Evolutionary conservation across 2,329 filamentous ascomycete species (phyloP).

Genomic region (Neobulgaria alba): DNA sequence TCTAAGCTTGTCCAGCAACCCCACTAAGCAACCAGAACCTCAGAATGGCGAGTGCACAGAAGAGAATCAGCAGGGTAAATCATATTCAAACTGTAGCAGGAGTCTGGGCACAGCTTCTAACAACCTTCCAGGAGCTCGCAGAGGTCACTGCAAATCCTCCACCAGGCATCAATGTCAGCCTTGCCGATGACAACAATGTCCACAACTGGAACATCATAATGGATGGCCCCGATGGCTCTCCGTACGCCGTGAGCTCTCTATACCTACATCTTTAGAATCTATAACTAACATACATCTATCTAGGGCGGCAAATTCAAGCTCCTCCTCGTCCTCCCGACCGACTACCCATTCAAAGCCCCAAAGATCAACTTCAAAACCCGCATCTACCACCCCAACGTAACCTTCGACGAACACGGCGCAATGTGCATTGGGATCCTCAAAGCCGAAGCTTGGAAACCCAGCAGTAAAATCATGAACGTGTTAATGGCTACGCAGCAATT

Average conservation of each 20-base stretch:
- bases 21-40: neutral
- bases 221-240: constrained; percentile 55
- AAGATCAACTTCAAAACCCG: constrained; percentile 62
- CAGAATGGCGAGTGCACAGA: constrained; percentile 10
- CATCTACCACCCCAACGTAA: constrained; percentile 70
- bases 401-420: constrained; percentile 63
- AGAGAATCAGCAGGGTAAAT: constrained; percentile 24
- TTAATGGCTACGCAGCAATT: constrained; percentile 56
- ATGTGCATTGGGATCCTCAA: constrained; percentile 69
- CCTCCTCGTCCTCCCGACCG: constrained; percentile 55
- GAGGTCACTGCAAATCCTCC: constrained; percentile 49
- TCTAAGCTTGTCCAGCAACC: neutral
- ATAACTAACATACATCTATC: no score
- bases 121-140: constrained; percentile 43
- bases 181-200: constrained; percentile 55
- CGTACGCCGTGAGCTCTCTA: constrained; percentile 45
- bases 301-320: constrained; percentile 56
- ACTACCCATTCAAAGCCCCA: constrained; percentile 69
- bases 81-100: no score
- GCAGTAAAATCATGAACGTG: constrained; percentile 56
- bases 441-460: constrained; percentile 65
- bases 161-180: constrained; percentile 44
- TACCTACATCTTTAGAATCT: no score
- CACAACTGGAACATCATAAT: constrained; percentile 61
- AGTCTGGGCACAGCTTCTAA: constrained; percentile 2